phyloP scores from a whole-genome alignment of 192 early-diverging fungal species.

The Ambispora gerdemannii region DNA sequence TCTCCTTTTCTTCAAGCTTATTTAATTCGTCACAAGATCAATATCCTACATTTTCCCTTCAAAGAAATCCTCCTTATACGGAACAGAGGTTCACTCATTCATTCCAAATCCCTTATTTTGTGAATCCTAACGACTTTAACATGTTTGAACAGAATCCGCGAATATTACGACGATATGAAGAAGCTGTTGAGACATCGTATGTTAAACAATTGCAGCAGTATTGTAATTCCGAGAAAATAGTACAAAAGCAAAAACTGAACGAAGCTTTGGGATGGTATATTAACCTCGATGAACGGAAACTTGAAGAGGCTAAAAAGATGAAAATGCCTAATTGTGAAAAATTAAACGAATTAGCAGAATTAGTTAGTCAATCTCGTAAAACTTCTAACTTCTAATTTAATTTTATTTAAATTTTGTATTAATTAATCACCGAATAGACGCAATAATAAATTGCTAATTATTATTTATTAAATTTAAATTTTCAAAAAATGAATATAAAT shows the following conservation, averaged over 20 bases:
- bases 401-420: no score
- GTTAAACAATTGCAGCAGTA: constrained; percentile 57
- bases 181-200: constrained; percentile 68
- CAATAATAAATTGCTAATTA: no score
- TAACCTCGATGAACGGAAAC: constrained; percentile 55
- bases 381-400: no score
- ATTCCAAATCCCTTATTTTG: constrained; percentile 75
- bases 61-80: constrained; percentile 47
- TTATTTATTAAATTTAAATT: no score
- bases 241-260: constrained; percentile 49
- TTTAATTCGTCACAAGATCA: constrained; percentile 36
- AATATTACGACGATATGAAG: constrained; percentile 66
- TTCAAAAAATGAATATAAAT: no score
- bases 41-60: constrained; percentile 60
- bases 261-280: constrained; percentile 68
- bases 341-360: constrained; percentile 48
- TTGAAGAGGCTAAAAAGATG: constrained; percentile 64
- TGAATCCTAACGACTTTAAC: constrained; percentile 57
- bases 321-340: constrained; percentile 68
- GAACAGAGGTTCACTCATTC: constrained; percentile 50
- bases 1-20: constrained; percentile 68
- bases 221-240: constrained; percentile 67
- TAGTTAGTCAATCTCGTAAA: not conserved
- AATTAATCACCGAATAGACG: no score
- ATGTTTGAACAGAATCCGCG: constrained; percentile 37